Evolutionary conservation across 345 rosid species (phyloP), one percentile per base, ranked within the genome.

Genomic region (Jatropha curcas): DNA sequence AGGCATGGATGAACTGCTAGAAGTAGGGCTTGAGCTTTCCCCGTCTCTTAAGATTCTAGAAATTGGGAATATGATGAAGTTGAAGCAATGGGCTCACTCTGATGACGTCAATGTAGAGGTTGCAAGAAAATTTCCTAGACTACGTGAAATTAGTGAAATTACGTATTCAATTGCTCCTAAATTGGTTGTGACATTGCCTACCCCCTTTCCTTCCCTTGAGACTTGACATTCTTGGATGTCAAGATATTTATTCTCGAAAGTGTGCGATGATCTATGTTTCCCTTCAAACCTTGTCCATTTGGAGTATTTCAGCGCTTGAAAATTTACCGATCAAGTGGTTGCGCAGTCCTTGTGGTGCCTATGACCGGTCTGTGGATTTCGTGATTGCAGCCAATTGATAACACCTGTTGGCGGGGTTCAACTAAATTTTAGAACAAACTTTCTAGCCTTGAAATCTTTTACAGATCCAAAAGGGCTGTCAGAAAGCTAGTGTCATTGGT

Each of bases 11-110:
- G 8, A 7, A 51, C 24, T 51, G 16, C 19, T 4, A 4, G n/a
- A 6, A 17, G 56, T 78, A 9, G 74, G 53, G 19, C 28, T 22
- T 22, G 68, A 74, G 22, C 56, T 4, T 51, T 45, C 14, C 14
- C 50, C 50, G 14, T 11, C 50, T 45, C 16, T 45, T 1, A 10
- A 51, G 56, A 19, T 25, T 4, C 56, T 51, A 5, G 16, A 4
- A 19, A 17, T 51, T 19, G 8, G 20, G n/a, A 7, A 51, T n/a
- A 51, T 51, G 25, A 1, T n/a, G 10, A 46, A 53, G 4, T 71
- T 60, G 75, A 43, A 60, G 58, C 30, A 60, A 48, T 71, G 76
- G 69, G 60, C 37, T 10, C 58, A 19, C 4, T n/a, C 24, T 51
- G 1, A 51, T 51, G 10, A 10, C 0, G 24, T 4, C 56, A 51